phyloP scores from a whole-genome alignment of 768 basidiomycete species.

The Filobasidium wieringae region DNA sequence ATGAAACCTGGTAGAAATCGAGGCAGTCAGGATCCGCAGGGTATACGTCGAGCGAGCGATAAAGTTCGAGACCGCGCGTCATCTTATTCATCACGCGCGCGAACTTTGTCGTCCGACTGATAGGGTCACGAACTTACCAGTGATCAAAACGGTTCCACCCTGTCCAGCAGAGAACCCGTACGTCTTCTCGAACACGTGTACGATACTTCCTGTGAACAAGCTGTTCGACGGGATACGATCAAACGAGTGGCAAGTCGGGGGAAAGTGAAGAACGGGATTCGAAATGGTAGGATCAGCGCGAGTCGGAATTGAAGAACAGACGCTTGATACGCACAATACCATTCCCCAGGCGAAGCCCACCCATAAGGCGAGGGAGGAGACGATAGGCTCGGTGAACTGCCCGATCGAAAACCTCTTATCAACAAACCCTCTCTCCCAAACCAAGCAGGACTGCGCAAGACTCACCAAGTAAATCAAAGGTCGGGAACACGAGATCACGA shows the following conservation, averaged over 20 bases:
- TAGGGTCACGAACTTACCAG: too few relatives aligned
- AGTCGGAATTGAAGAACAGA: not conserved
- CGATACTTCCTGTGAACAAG: constrained; percentile 11
- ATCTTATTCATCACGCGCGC: too few relatives aligned
- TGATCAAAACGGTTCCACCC: constrained; percentile 18
- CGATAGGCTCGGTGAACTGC: constrained; percentile 19
- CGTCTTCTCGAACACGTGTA: constrained; percentile 15
- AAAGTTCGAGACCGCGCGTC: too few relatives aligned
- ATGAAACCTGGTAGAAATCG: too few relatives aligned
- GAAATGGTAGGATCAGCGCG: not conserved
- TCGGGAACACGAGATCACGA: constrained; percentile 6
- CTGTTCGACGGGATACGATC: not conserved
- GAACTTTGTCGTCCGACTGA: too few relatives aligned
- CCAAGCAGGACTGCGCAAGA: not conserved
- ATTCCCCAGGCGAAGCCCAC: constrained; percentile 9
- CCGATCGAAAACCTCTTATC: not conserved
- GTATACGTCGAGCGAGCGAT: too few relatives aligned
- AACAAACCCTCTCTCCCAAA: not conserved
- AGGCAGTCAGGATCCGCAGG: too few relatives aligned
- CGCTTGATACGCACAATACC: constrained; percentile 9
- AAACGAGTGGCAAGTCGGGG: too few relatives aligned
- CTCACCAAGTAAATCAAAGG: constrained; percentile 9
- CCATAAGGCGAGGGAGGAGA: constrained; percentile 13
- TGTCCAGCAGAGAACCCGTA: constrained; percentile 15
- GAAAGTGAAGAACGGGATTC: too few relatives aligned